phyloP scores from a whole-genome alignment of 352 stramenopile genomes.

The Globisporangium echinulatum region DNA sequence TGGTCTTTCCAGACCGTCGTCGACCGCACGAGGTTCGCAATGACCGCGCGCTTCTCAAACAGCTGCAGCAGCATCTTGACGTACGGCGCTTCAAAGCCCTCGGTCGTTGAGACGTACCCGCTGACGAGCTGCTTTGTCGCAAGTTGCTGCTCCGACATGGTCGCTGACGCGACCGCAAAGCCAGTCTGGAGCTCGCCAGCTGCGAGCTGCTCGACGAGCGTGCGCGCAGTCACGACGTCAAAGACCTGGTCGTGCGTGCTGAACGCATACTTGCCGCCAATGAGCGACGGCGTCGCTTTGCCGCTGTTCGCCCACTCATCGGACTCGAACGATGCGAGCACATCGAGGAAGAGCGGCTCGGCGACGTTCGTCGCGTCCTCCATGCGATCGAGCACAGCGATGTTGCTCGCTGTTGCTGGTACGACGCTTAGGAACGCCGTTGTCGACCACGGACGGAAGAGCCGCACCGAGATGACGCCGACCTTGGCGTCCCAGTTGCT shows the following conservation, averaged over 20 bases:
- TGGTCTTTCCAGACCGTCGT: slow-evolving; percentile 66
- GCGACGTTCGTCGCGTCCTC: slow-evolving; percentile 82
- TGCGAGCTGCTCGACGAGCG: slow-evolving; percentile 60
- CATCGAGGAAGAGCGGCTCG: slow-evolving; percentile 90
- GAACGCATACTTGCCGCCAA: slow-evolving; percentile 82
- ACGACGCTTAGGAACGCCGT: slow-evolving; percentile 71
- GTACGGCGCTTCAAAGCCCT: slow-evolving; percentile 62
- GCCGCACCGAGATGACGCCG: slow-evolving; percentile 83
- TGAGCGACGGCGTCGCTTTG: slow-evolving; percentile 50
- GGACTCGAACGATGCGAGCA: slow-evolving; percentile 87
- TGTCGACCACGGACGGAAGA: slow-evolving; percentile 89
- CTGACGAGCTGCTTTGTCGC: slow-evolving; percentile 37
- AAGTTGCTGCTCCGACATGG: slow-evolving; percentile 17
- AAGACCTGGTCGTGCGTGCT: slow-evolving; percentile 61
- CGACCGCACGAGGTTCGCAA: slow-evolving; percentile 64
- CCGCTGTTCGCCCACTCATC: slow-evolving; percentile 43
- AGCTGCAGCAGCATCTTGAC: slow-evolving; percentile 77
- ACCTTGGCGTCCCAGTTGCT: slow-evolving; percentile 82
- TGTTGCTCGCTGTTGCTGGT: slow-evolving; percentile 62
- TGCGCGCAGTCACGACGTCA: slow-evolving; percentile 77
- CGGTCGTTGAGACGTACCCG: slow-evolving; percentile 46
- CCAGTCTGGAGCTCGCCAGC: slow-evolving; percentile 55
- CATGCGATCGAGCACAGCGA: slow-evolving; percentile 90
- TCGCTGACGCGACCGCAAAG: slow-evolving; percentile 52
- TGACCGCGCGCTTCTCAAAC: slow-evolving; percentile 62